A percentile compares a stretch with the other conserved stretches of the same genome.
Evolutionary conservation across 345 rosid genomes (phyloP).

Genomic region (Eutrema japonicum): DNA sequence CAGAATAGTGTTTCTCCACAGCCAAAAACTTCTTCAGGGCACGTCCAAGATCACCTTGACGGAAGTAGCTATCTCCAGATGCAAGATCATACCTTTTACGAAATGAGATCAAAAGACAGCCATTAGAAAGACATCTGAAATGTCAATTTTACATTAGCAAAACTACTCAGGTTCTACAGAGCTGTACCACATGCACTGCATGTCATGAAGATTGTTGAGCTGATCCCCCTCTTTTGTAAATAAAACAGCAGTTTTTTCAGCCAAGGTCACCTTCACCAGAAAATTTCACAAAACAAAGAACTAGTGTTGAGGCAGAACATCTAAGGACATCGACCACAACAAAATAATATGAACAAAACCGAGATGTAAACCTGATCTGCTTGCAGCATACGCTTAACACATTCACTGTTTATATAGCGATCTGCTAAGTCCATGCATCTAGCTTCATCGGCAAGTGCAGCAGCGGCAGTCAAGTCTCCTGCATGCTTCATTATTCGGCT

Average conservation of each 20-base stretch:
- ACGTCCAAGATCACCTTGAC: constrained; percentile 96
- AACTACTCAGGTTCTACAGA: constrained; percentile 31
- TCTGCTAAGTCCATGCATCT: constrained; percentile 99
- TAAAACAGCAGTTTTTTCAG: constrained; percentile 90
- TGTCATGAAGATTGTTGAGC: constrained; percentile 98
- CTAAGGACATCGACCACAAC: constrained; percentile 9
- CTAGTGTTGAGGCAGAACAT: constrained; percentile 12
- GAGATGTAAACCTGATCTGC: constrained; percentile 84
- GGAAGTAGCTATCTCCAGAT: constrained; percentile 93
- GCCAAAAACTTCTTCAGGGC: constrained; percentile 92
- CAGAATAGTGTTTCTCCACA: constrained; percentile 99
- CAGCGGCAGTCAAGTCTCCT: constrained; percentile 89
- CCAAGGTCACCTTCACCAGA: constrained; percentile 70
- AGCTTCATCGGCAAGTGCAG: constrained; percentile 99
- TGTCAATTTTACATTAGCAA: constrained; percentile 23
- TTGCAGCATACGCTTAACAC: constrained; percentile 97
- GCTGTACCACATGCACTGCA: constrained; percentile 99
- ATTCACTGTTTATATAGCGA: constrained; percentile 92
- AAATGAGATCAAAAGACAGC: constrained; percentile 22
- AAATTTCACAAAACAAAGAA: constrained; percentile 10
- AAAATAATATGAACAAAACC: constrained; percentile 13
- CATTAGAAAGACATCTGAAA: constrained; percentile 30
- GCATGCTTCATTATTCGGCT: constrained; percentile 98
- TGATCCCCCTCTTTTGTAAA: constrained; percentile 99
- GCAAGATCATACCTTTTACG: constrained; percentile 92